Conservation (phyloP, 73 alveolate genomes). For the Paramecium pentaurelia region DNA sequence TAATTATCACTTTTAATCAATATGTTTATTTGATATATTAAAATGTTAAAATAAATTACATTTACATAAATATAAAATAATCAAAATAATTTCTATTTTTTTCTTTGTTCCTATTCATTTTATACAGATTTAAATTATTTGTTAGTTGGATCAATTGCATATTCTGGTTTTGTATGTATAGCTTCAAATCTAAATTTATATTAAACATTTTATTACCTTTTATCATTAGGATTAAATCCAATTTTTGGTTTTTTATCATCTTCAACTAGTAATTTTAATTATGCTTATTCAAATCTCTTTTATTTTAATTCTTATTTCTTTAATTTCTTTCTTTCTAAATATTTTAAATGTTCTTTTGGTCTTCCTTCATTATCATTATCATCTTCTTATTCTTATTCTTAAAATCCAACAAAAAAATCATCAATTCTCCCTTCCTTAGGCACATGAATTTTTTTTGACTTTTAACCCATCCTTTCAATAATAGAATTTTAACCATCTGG, state of each 20-base stretch:
- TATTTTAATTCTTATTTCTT: slow-evolving; percentile 58
- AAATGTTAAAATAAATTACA: neutral
- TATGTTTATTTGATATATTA: neutral
- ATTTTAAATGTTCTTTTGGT: slow-evolving; percentile 64
- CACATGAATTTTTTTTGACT: neutral
- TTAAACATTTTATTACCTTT: slow-evolving; percentile 59
- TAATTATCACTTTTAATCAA: no score
- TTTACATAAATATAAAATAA: neutral
- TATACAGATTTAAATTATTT: slow-evolving; percentile 54
- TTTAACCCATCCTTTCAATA: neutral
- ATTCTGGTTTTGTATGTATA: slow-evolving; percentile 71
- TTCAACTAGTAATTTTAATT: slow-evolving; percentile 78
- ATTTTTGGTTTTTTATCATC: slow-evolving; percentile 59
- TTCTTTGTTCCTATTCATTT: neutral
- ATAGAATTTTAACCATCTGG: neutral
- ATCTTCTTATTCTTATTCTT: slow-evolving; percentile 75
- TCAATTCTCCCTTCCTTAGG: slow-evolving; percentile 20
- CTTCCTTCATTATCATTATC: slow-evolving; percentile 66
- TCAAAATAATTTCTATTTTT: slow-evolving; percentile 21
- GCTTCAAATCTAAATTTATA: slow-evolving; percentile 56
- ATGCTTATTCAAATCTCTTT: slow-evolving; percentile 39
- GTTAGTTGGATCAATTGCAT: slow-evolving; percentile 90
- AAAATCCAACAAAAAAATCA: slow-evolving; percentile 44
- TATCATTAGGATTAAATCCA: slow-evolving; percentile 73
- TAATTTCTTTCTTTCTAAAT: neutral